Evolutionary conservation across 495 filamentous ascomycete genomes (phyloP).

Genomic region (Mytilinidion resinicola): DNA sequence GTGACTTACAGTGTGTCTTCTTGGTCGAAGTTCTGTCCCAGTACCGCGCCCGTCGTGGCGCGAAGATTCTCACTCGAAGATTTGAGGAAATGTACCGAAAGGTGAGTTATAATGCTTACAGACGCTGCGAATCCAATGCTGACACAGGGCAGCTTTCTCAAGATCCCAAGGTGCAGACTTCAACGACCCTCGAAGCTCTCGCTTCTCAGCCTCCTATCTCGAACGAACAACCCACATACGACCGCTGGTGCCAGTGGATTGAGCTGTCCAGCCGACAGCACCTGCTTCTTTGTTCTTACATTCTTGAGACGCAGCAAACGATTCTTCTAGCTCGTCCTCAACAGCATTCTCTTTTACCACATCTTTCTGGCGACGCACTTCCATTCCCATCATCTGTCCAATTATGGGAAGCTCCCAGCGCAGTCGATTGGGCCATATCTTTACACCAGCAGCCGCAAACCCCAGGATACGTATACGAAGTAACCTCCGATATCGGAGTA

Average conservation of each 20-base stretch:
- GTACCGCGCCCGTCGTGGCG: constrained; percentile 31
- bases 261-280: constrained; percentile 22
- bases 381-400: constrained; percentile 24
- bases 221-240: constrained; percentile 12
- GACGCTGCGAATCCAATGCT: background rate
- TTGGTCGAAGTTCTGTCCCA: constrained; percentile 33
- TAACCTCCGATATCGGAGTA: constrained; percentile 7
- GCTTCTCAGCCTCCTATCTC: constrained; percentile 1
- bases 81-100: constrained; percentile 30
- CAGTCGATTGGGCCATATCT: constrained; percentile 16
- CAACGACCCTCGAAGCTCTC: constrained; percentile 4
- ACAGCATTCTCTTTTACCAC: constrained; percentile 4
- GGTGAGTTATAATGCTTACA: constrained; percentile 4
- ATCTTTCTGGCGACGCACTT: constrained; percentile 22
- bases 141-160: constrained; percentile 19
- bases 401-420: constrained; percentile 25
- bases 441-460: constrained; percentile 18
- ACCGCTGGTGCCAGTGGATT: constrained; percentile 24
- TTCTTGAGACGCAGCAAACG: constrained; percentile 33
- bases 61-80: constrained; percentile 26
- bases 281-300: constrained; percentile 31
- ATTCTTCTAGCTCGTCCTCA: constrained; percentile 27
- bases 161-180: constrained; percentile 17
- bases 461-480: constrained; percentile 11
- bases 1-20: constrained; percentile 33